Conservation (phyloP, 371 early-diverging fungal species). For the Mortierella sp. region DNA sequence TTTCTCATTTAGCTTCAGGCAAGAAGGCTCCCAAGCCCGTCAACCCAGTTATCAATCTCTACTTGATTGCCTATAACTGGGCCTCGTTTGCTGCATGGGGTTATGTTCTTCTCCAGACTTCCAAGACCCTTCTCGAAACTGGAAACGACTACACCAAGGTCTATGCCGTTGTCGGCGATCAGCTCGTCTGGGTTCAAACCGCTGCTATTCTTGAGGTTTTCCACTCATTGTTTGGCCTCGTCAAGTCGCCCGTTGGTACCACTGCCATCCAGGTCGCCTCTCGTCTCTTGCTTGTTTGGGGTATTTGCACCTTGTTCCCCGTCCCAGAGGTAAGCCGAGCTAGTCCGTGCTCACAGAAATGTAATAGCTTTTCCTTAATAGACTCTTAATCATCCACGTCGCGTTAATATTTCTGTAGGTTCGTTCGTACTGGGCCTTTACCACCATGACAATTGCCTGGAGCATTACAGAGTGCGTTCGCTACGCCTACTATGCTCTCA, state of each 20-base stretch:
- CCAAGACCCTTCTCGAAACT: conserved; percentile 62
- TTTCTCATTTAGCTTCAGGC: conserved; percentile 15
- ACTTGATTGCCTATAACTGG: conserved; percentile 85
- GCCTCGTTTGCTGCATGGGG: conserved; percentile 83
- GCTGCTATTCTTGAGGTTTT: conserved; percentile 82
- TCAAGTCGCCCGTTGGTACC: conserved; percentile 84
- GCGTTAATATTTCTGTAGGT: conserved; percentile 52
- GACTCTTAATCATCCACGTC: background rate
- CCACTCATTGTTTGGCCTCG: conserved; percentile 70
- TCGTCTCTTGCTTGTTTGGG: conserved; percentile 89
- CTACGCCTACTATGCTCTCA: conserved; percentile 87
- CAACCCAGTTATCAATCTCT: conserved; percentile 61
- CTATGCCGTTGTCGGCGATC: conserved; percentile 70
- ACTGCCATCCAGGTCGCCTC: conserved; percentile 90
- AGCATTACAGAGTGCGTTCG: conserved; percentile 91
- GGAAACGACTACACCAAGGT: conserved; percentile 66
- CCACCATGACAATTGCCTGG: conserved; percentile 94
- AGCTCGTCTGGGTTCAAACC: conserved; percentile 78
- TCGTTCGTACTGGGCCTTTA: conserved; percentile 74
- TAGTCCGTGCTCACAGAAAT: background rate
- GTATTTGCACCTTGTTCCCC: conserved; percentile 76
- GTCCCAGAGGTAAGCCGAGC: conserved; percentile 61
- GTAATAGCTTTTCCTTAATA: background rate
- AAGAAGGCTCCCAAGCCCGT: conserved; percentile 51
- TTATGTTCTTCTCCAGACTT: conserved; percentile 71